phyloP scores from a whole-genome alignment of 2,329 filamentous ascomycete genomes.

The Diplodia seriata region DNA sequence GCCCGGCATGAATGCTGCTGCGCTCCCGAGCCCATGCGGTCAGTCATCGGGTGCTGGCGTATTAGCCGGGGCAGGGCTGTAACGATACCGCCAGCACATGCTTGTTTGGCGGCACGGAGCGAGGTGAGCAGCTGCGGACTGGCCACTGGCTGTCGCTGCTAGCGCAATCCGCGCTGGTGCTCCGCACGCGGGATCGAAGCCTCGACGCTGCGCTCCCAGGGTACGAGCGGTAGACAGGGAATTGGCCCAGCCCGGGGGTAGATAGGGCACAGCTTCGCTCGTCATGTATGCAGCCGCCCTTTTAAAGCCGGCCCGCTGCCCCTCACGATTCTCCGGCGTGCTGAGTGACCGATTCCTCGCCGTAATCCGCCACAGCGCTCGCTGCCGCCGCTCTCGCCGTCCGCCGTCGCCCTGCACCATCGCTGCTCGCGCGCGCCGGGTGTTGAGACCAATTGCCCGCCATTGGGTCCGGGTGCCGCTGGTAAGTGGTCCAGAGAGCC shows the following conservation, averaged over 20 bases:
- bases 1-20: neutral
- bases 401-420: conserved; percentile 1
- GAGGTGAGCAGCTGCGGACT: conserved; percentile 17
- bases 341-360: conserved; percentile 2
- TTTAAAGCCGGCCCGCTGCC: conserved; percentile 18
- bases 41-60: neutral
- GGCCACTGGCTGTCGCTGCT: conserved; percentile 25
- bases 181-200: conserved; percentile 22
- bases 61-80: conserved; percentile 11
- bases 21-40: neutral
- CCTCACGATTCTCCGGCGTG: neutral
- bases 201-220: neutral
- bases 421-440: conserved; percentile 3
- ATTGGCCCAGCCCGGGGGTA: no score
- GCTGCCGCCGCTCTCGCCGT: neutral
- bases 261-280: conserved; percentile 10
- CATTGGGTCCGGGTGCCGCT: conserved; percentile 15
- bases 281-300: conserved; percentile 15
- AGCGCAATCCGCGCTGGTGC: neutral
- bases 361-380: neutral
- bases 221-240: neutral
- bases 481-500: conserved; percentile 3
- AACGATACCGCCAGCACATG: conserved; percentile 5
- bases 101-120: conserved; percentile 20
- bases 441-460: conserved; percentile 18